A percentile compares a stretch with the other conserved stretches of the same genome.
These are phyloP conservation scores for Hygrophorus russula DNA, from an alignment of 768 basidiomycete species.

Conservation along the genomic window DNA sequence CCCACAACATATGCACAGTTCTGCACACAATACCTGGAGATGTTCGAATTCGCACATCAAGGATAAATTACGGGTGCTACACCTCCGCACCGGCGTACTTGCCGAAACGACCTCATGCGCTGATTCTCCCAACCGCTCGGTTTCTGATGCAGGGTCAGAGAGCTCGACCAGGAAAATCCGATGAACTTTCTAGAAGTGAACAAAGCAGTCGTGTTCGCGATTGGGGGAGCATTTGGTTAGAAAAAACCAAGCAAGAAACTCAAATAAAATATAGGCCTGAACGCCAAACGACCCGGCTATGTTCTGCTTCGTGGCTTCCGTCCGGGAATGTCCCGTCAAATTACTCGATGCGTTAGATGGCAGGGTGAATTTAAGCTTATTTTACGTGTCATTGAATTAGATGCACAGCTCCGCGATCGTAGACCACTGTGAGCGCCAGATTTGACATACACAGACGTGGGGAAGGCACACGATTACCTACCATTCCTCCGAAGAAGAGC, in stretches of 20 bases:
- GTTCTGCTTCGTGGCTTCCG: conserved; percentile 77
- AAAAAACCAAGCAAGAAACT: too few species aligned
- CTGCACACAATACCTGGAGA: neutral
- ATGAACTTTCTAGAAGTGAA: too few species aligned
- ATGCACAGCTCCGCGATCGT: conserved; percentile 69
- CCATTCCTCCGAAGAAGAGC: conserved; percentile 64
- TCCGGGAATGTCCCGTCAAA: conserved; percentile 79
- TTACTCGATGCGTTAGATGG: conserved; percentile 73
- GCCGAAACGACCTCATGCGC: neutral
- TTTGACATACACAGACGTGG: conserved; percentile 68
- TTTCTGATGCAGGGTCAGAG: neutral
- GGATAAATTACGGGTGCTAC: neutral
- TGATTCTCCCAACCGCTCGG: neutral
- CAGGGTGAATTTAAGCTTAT: conserved; percentile 33
- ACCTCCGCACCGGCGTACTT: neutral
- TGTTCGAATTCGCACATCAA: neutral
- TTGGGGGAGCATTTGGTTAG: too few species aligned
- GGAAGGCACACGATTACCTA: conserved; percentile 56
- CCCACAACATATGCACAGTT: neutral
- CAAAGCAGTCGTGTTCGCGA: too few species aligned
- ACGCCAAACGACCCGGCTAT: conserved; percentile 41
- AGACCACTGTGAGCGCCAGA: conserved; percentile 82
- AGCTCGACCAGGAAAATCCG: too few species aligned
- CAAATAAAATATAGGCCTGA: too few species aligned
- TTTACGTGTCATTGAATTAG: neutral